Base-by-base conservation (phyloP, 1,284 basidiomycete species). In the Irpex sp. region DNA sequence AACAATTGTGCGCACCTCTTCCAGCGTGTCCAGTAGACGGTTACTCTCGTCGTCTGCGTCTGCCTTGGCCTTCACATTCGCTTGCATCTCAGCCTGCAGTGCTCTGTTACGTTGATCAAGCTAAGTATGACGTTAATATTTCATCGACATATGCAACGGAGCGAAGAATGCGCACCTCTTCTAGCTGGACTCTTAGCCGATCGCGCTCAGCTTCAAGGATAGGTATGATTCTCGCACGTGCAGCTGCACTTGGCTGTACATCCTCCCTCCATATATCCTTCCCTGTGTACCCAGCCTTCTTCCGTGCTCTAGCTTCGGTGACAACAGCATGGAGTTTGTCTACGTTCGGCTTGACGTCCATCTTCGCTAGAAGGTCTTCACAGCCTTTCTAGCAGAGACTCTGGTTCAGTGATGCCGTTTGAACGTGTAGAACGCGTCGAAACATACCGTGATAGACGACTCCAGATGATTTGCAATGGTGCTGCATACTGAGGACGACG, bases 391-490 rank as follows among this genome's bases (percentile, higher is more conserved):
- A 44, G 65, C 38, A 54, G 13, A 42, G 71, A 24, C 18, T 13
- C 45, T 72, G 4, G 59, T 66, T 67, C 43, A 67, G 68, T 45
- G 45, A 32, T 32, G 24, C 5, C 15, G 38, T 11, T 18, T 11
- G 20, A 42, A 42, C 64, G 15, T 32, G 44, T 3, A 49, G 65
- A 24, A 4, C 42, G 45, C 42, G 65, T 24, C 20, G 78, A 38
- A 38, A 38, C 86, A 72, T 75, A 93, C 92, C 69, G 89, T 86
- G 67, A 89, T 91, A 67, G 89, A 85, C 6, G 87, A 85, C 74
- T 94, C 92, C 76, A 94, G 92, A 70, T 92, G 92, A 72, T 88
- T 84, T 3, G 91, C 89, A 22, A 94, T 88, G 11, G 88, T 89
- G 68, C 90, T 90, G 77, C 89, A 94, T 4, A 92, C 89, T 2